Evolutionary conservation across 1,139 yeast genomes (phyloP), one percentile per base, ranked within the genome.

Genomic region (Schizosaccharomyces versatilis): DNA sequence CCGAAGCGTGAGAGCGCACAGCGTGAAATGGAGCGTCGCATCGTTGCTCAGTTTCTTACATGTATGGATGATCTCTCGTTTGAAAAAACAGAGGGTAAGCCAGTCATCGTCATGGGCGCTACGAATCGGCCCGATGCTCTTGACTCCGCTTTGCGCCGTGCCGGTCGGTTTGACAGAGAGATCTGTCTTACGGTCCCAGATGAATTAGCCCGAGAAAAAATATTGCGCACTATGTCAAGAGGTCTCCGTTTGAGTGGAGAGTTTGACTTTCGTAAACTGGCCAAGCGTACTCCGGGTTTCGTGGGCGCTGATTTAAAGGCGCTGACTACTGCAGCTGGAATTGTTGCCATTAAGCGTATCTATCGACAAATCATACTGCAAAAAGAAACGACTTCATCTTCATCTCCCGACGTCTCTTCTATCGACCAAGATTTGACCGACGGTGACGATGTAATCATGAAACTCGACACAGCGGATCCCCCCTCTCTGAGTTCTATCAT

Each of bases 1-100:
- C 99, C 99, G 0, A 90, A 90, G 65, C 77, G 99, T 69, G 99
- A 90, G 66, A 95, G 95, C 51, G 98, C 95, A 1, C 97, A 88
- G 66, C 74, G 98, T 61, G 98, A 93, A 69, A 90, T 90, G 98
- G 99, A 93, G 66, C 77, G 94, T 62, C 75, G 99, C 67, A 90
- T 90, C 41, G 98, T 90, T 1, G 97, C 98, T 0, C 98, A 90
- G 66, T 71, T 90, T 57, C 71, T 90, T 53, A 90, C 98, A 0
- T 81, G 94, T 42, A 88, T 90, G 85, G 97, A 88, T 67, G 96
- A 86, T 62, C 69, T 90, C 42, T 76, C 94, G 0, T 69, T 90
- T 59, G 94, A 82, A 47, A 86, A 86, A 61, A 88, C 96, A 0
- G 82, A 76, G 54, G 95, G 95, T 0, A 84, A 82, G 59, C 97